Base-by-base conservation (phyloP, 345 rosid genomes). In the Salix udensis region DNA sequence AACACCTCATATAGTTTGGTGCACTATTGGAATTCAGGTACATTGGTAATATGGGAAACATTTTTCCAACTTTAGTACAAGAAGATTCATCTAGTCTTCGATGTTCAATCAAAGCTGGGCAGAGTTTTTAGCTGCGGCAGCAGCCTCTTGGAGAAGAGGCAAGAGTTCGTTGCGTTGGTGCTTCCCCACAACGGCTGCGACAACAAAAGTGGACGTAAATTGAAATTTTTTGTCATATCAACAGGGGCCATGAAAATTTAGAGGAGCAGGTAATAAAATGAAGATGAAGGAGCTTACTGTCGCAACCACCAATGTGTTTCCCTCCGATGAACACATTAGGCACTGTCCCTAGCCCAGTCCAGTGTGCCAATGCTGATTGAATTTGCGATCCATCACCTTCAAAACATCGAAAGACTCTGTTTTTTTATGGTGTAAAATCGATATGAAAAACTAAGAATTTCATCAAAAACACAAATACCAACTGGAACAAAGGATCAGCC, bases 261-360 rank as follows among this genome's bases (percentile, higher is more conserved):
- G 24, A 52, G 55, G 14, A 26, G 15, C 6, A 11, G 44, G 3
- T 19, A 24, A 4, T 6, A 30, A 34, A 13, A 5, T 7, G 10
- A 15, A 40, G 13, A 10, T 18, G 9, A 21, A 2, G 7, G 46
- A 21, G 19, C 84, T 86, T 82, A 89, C 96, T n/a, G 53, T 91
- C 88, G 61, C 91, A 92, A 46, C 96, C 96, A 55, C 88, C 92
- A 5, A 91, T 85, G 42, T 88, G 91, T 76, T 88, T 90, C 8
- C 87, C 94, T 64, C 84, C 90, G 21, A 88, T 89, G 85, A 93
- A 91, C 65, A 89, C 94, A 55, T 82, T 86, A 2, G 96, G 94
- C 64, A 93, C 91, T 6, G 92, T 86, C 46, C 77, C 76, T n/a
- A 65, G 89, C 37, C 93, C 91, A 28, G 94, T 83, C 97, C 96